Percentiles rank a stretch among this genome's conserved stretches.
These are phyloP conservation scores for Phytophthora agathidicida DNA, from an alignment of 352 stramenopile species.

Conservation along the genomic window DNA sequence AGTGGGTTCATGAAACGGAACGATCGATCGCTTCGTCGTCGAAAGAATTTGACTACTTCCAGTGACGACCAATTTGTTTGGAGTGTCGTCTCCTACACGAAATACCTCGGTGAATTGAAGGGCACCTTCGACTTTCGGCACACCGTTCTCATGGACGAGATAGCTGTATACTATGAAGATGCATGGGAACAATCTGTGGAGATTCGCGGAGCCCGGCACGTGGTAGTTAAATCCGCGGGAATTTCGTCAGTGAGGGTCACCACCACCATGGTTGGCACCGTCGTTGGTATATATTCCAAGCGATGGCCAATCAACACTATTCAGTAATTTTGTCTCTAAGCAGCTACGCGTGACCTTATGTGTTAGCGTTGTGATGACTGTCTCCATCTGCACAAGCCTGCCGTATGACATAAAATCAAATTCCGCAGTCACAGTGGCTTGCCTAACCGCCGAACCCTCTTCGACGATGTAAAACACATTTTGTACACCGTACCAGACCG, in stretches of 20 bases:
- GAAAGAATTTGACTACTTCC: too few relatives aligned
- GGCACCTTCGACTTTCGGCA: background rate
- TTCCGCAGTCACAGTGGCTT: too few relatives aligned
- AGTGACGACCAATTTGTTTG: background rate
- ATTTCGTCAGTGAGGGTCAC: background rate
- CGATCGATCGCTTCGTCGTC: background rate
- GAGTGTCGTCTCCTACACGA: background rate
- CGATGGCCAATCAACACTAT: too few relatives aligned
- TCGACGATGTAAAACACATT: too few relatives aligned
- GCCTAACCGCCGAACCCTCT: too few relatives aligned
- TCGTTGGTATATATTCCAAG: background rate
- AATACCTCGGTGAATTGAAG: background rate
- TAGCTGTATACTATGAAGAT: background rate
- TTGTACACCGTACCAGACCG: too few relatives aligned
- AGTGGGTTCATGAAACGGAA: background rate
- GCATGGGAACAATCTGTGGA: background rate
- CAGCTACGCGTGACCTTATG: too few relatives aligned
- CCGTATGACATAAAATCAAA: too few relatives aligned
- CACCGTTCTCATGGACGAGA: background rate
- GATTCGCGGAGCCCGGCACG: background rate
- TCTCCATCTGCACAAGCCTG: too few relatives aligned
- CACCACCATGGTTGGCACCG: background rate
- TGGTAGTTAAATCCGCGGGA: background rate
- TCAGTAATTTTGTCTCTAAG: too few relatives aligned
- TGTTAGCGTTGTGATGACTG: too few relatives aligned